Evolutionary conservation across 176 grass and related monocot genomes (phyloP).

Genomic region (Saccharum officinarum): DNA sequence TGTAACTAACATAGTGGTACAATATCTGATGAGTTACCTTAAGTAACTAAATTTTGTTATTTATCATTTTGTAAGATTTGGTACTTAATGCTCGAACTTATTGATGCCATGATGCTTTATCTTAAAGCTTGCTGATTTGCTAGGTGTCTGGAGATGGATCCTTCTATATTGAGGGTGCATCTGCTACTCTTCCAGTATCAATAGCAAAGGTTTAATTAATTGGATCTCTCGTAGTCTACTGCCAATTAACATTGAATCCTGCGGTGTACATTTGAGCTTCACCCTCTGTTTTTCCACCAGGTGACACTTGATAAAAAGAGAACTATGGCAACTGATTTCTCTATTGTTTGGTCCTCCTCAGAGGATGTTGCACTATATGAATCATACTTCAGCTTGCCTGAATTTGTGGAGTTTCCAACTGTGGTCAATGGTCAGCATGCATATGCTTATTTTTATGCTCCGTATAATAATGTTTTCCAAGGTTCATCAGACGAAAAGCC

Average conservation of each 20-base stretch:
- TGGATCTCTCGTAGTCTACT: background rate
- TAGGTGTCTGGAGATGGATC: conserved; percentile 61
- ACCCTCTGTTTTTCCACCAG: conserved; percentile 48
- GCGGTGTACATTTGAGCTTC: background rate
- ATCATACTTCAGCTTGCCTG: conserved; percentile 75
- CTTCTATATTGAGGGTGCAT: conserved; percentile 85
- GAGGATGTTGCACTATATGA: conserved; percentile 61
- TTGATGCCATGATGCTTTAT: conserved; percentile 17
- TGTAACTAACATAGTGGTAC: conserved; percentile 76
- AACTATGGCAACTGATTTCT: conserved; percentile 58
- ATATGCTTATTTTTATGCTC: conserved; percentile 95
- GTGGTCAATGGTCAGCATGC: conserved; percentile 60
- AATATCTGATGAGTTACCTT: conserved; percentile 2
- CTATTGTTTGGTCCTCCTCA: conserved; percentile 89
- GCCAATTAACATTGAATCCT: conserved; percentile 10
- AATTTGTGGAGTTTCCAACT: conserved; percentile 82
- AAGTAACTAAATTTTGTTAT: background rate
- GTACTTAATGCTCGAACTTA: conserved; percentile 3
- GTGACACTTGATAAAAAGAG: conserved; percentile 63
- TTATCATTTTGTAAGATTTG: background rate
- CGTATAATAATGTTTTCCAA: conserved; percentile 62
- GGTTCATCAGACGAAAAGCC: conserved; percentile 72
- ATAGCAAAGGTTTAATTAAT: conserved; percentile 72
- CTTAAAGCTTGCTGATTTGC: conserved; percentile 15
- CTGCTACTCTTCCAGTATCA: conserved; percentile 72